These are phyloP conservation scores for Petunia secreta DNA, from an alignment of 257 asterid species.

Conservation along the genomic window DNA sequence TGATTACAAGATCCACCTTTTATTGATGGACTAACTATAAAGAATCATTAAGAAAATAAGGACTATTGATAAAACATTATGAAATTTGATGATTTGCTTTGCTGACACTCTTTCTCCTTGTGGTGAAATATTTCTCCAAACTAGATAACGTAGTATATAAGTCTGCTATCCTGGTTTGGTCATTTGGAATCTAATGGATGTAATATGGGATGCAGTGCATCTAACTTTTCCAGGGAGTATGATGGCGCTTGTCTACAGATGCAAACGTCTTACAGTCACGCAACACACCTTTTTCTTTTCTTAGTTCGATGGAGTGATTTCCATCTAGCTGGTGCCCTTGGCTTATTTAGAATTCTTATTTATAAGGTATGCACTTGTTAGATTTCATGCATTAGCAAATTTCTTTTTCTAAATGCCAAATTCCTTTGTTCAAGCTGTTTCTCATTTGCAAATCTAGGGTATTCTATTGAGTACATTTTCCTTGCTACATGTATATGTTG, in stretches of 20 bases:
- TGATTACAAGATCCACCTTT: not conserved
- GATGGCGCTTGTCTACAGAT: constrained; percentile 94
- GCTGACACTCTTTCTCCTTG: not conserved
- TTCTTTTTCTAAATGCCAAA: constrained; percentile 24
- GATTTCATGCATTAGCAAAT: constrained; percentile 12
- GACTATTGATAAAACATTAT: not conserved
- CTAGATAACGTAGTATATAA: not conserved
- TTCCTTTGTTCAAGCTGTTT: not conserved
- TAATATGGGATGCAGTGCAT: constrained; percentile 66
- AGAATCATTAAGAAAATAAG: not conserved
- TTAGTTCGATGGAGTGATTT: constrained; percentile 95
- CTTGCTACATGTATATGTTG: constrained; percentile 69
- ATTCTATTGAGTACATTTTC: constrained; percentile 18
- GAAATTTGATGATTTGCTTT: constrained; percentile 2
- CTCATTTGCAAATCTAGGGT: not conserved
- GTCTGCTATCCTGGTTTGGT: not conserved
- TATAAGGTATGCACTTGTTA: constrained; percentile 61
- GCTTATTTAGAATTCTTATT: constrained; percentile 81
- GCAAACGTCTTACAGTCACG: constrained; percentile 95
- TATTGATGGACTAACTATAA: not conserved
- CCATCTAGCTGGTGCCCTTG: constrained; percentile 95
- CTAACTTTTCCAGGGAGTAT: constrained; percentile 79
- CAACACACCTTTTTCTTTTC: constrained; percentile 84
- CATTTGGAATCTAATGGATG: not conserved
- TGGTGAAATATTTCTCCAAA: not conserved